Base-by-base conservation (phyloP, 306 rosid genomes). In the Glycyrrhiza uralensis region DNA sequence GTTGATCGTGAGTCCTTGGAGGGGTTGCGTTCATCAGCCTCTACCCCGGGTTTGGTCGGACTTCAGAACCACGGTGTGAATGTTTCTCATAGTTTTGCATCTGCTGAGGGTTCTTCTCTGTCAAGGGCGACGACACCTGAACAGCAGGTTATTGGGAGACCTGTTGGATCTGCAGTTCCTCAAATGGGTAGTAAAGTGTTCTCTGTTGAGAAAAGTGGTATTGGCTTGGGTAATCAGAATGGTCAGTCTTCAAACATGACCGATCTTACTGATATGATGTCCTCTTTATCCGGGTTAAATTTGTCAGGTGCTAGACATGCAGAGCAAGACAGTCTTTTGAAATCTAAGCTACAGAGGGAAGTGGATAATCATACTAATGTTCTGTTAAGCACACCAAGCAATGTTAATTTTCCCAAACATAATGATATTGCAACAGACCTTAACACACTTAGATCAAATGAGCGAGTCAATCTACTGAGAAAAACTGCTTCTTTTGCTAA, bases 51-150 rank as follows among this genome's bases (percentile, higher is more conserved):
- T 41, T 71, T 79, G 82, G 67, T 82, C 9, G 90, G 92, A 62
- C 82, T 83, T 83, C 97, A 85, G 81, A 83, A 79, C 77, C 88
- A 80, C 64, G 83, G 79, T 42, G 67, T 76, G 35, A 24, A 77
- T 26, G 69, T 14, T 71, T 79, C 98, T 69, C 85, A 62, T 61
- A 73, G 83, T 71, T 86, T 85, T 84, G 46, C 85, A 69, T 70
- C 97, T 47, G 75, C 87, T 29, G 80, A 80, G 55, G 88, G 92
- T 50, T 75, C 87, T 58, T 76, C 96, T 63, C 69, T 87, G 68
- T 81, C 96, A 7, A 85, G 91, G 71, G 86, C 85, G 64, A 77
- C 88, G 64, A 87, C 95, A 38, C 95, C 97, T 63, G 99, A 94
- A 63, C 86, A 74, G 26, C 93, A 85, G 66, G 56, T 79, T 39